Base-by-base conservation (phyloP, 139 green algal genomes). In the Eudorina sp. region DNA sequence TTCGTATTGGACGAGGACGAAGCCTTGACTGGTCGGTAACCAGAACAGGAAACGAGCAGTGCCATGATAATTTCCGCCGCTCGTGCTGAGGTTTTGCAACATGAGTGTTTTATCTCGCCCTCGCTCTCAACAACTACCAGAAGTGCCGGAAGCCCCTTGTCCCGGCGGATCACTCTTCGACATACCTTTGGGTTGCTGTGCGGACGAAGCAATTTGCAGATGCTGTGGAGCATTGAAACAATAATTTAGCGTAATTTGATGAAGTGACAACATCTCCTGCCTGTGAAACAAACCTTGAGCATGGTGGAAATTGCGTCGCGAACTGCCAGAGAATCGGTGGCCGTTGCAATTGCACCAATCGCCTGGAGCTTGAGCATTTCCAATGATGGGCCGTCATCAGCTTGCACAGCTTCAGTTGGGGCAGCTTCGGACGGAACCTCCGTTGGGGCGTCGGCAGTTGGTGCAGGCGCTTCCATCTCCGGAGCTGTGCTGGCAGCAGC, bases 341-440 rank as follows among this genome's bases (percentile, higher is more conserved):
- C 82, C 1, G 5, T 19, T 16, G 82, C 64, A 29, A 88, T 25
- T 31, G 64, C 66, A 0, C 31, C 36, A n/a, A 88, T 88, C 8
- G 66, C 82, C 2, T 77, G 38, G 5, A 88, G 82, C 66, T 88
- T 79, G 9, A 88, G 64, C 7, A 34, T 48, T 36, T 86, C 80
- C n/a, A 86, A 40, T 16, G 80, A 86, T 6, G 77, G 77, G 7
- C 34, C 36, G 3, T 75, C 78, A 13, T 85, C 78, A 55, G 48
- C 11, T 13, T 55, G 48, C 48, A 55, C 55, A 68, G 55, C 5
- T 55, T 53, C 70, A 23, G 25, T 18, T 75, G 13, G 6, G 31
- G 64, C 64, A 74, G 38, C 69, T 73, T 31, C n/a, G 58, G 18
- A 68, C 6, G 23, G 18, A 34, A n/a, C 58, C 16, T 34, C 58